Evolutionary conservation across 2,329 filamentous ascomycete species (phyloP), one percentile per base, ranked within the genome.

Genomic region (Neonectria faginata): DNA sequence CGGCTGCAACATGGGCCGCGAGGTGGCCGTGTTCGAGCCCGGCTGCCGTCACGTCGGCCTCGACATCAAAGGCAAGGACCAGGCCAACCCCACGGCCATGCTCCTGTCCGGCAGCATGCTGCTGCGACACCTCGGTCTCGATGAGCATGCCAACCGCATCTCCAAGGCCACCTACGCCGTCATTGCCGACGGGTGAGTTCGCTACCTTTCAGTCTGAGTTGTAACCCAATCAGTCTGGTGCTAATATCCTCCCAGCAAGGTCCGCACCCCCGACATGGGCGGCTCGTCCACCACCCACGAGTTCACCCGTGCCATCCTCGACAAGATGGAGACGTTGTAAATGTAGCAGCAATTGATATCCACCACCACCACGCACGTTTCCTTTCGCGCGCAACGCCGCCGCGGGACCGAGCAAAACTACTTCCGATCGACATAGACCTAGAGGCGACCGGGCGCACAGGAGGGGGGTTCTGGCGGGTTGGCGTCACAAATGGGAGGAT

Each of bases 51-150:
- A 99, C 88, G 96, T 99, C 79, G 96, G 96, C 83, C 91, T 99
- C 54, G 96, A 99, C 81, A 99, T 99, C 85, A 94, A 98, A 90
- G 96, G 96, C 86, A 97, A 97, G 88, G 94, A 97, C 83, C 94
- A 98, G 86, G 96, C 96, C 72, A 99, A 99, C 88, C 96, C 96
- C 58, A 97, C 94, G 61, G 96, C 96, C 70, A 87, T 99, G 85
- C 89, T 99, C 73, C 91, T 99, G 69, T 97, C 93, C 65, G 94
- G 94, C 71, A 92, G 93, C 79, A 99, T 99, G 96, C 91, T 99
- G 76, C 88, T 99, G 80, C 92, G 96, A 79, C 96, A 99, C 85
- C 88, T 99, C 72, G 96, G 96, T 74, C 91, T 99, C 56, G 95
- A 99, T 79, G 94, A 98, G 81, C 96, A 99, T 81, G 96, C 96